Conservation (phyloP, 2,329 filamentous ascomycete species). For the Tolypocladium nubicola region DNA sequence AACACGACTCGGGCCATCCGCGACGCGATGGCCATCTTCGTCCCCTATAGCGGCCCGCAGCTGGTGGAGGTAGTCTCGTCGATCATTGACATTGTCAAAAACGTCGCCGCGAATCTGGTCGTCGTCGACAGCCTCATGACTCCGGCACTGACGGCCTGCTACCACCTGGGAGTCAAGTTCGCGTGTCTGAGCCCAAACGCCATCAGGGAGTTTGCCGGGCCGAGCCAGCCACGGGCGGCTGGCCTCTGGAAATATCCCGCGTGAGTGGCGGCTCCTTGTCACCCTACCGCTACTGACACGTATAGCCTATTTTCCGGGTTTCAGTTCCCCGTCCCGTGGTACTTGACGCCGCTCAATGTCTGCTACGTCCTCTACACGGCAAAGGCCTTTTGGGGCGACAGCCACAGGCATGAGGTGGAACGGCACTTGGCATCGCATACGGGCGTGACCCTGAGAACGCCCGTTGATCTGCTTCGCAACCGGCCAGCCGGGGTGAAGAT, state of each 20-base stretch:
- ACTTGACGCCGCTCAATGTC: slow-evolving; percentile 29
- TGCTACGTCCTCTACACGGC: slow-evolving; percentile 21
- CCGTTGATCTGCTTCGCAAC: slow-evolving; percentile 11
- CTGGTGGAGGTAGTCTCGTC: slow-evolving; percentile 28
- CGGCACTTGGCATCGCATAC: slow-evolving; percentile 5
- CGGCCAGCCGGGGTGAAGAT: slow-evolving; percentile 9
- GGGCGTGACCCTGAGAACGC: slow-evolving; percentile 9
- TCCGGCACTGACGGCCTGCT: slow-evolving; percentile 31
- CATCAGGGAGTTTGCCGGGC: slow-evolving; percentile 26
- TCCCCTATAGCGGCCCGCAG: slow-evolving; percentile 17
- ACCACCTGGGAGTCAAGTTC: slow-evolving; percentile 19
- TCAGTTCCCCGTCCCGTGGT: slow-evolving; percentile 33
- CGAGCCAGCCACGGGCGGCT: slow-evolving; percentile 24
- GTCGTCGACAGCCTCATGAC: slow-evolving; percentile 32
- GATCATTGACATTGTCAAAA: slow-evolving; percentile 24
- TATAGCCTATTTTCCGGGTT: slow-evolving; percentile 31
- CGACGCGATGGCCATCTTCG: slow-evolving; percentile 15
- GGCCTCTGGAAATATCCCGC: slow-evolving; percentile 26
- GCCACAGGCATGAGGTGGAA: slow-evolving; percentile 6
- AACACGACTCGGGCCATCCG: slow-evolving; percentile 18
- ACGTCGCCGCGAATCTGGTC: slow-evolving; percentile 26
- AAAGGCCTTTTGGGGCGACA: slow-evolving; percentile 8
- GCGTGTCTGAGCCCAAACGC: slow-evolving; percentile 33
- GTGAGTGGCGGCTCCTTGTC: slow-evolving; percentile 14
- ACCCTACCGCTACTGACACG: background rate